Conservation (phyloP, 352 stramenopile species). For the Pilasporangium apinafurcum region DNA sequence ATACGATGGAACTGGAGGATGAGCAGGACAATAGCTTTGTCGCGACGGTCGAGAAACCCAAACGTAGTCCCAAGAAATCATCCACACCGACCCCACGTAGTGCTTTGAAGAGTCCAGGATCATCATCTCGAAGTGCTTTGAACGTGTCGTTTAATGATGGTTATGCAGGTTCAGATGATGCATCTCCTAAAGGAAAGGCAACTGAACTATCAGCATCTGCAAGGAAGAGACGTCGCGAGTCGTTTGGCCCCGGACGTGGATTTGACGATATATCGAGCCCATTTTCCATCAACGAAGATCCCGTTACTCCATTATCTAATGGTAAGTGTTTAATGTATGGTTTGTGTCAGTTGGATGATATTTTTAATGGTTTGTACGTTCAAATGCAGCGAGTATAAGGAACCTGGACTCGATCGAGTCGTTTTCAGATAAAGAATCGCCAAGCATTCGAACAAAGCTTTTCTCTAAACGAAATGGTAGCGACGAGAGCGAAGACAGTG, state of each 20-base stretch:
- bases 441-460: constrained; percentile 45
- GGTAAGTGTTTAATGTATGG: constrained; percentile 18
- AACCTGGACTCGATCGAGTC: constrained; percentile 46
- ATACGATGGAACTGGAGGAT: constrained; percentile 15
- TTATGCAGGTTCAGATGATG: neutral
- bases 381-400: constrained; percentile 44
- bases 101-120: neutral
- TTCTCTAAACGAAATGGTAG: constrained; percentile 27
- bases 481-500: neutral
- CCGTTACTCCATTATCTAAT: constrained; percentile 67
- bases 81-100: constrained; percentile 13
- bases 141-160: too few relatives aligned
- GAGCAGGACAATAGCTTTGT: neutral
- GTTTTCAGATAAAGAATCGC: constrained; percentile 47
- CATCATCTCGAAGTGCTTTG: too few relatives aligned
- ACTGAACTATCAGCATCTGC: constrained; percentile 6
- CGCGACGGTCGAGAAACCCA: neutral
- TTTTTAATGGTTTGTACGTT: neutral
- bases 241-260: constrained; percentile 17
- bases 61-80: too few relatives aligned
- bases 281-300: constrained; percentile 49
- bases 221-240: constrained; percentile 28
- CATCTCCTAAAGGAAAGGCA: constrained; percentile 8
- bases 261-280: constrained; percentile 41
- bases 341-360: neutral